Evolutionary conservation across 2,329 filamentous ascomycete genomes (phyloP), one percentile per base, ranked within the genome.

Genomic region (Fusarium acutatum): DNA sequence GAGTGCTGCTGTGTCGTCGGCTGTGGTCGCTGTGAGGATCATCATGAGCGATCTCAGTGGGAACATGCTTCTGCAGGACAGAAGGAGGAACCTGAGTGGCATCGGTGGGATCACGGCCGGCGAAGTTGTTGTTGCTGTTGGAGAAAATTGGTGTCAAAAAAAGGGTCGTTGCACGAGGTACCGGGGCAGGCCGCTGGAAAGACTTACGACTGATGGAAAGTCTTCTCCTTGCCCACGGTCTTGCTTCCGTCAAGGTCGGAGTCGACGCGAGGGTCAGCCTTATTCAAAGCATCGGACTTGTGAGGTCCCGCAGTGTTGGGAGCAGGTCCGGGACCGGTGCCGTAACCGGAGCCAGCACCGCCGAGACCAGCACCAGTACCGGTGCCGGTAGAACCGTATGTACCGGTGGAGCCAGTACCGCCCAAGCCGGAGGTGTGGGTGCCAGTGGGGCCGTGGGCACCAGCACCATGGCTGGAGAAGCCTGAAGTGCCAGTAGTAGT

Each of bases 71-170:
- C 54, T 82, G 81, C 67, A 90, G 50, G 1, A 87, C 84, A 5
- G 88, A 90, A 10, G 88, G 88, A 4, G 88, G 88, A 0, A 89
- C 88, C 76, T 90, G 88, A 1, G 88, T 82, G 3, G 88, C 88
- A 69, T 90, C 88, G 24, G 83, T 86, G 8, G 88, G 88, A 52
- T 90, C 88, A 69, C 81, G 82, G 56, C 76, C 40, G 10, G 69
- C 60, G 34, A 58, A 69, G 30, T 71, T 40, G 49, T 32, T 63
- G 60, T 69, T 68, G 52, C 75, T 79, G 58, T 40, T 37, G 32
- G 44, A 52, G 22, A 38, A 50, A 53, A 46, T 18, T 58, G 35
- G 46, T 69, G 75, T 74, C 66, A 74, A 75, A 65, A 59, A 58
- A 65, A 10, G 15, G 46, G 30, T 44, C 32, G 38, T 44, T 56